Conservation (phyloP, 352 stramenopile genomes). For the Phytopythium cucurbitacearum region DNA sequence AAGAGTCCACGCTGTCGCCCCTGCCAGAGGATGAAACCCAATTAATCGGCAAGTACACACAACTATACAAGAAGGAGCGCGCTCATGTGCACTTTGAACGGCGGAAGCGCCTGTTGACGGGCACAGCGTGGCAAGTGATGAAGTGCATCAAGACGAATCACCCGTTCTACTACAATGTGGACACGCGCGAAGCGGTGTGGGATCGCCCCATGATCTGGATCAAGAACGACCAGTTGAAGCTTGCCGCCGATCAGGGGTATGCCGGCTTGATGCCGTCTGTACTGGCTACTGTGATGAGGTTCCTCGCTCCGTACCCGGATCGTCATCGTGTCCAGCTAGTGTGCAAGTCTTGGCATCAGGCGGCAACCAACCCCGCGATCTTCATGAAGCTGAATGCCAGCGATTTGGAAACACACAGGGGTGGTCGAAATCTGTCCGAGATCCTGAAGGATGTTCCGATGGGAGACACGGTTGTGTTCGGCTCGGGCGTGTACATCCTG, state of each 20-base stretch:
- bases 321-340: constrained; percentile 43
- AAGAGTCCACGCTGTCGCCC: background rate
- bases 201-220: constrained; percentile 87
- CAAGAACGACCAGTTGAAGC: constrained; percentile 84
- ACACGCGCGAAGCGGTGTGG: constrained; percentile 93
- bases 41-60: constrained; percentile 25
- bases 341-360: constrained; percentile 47
- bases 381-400: constrained; percentile 45
- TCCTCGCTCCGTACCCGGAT: constrained; percentile 65
- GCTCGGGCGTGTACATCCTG: constrained; percentile 58
- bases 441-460: constrained; percentile 17
- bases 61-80: constrained; percentile 61
- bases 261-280: constrained; percentile 67
- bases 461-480: constrained; percentile 64
- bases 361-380: constrained; percentile 33
- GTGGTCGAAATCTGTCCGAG: constrained; percentile 16
- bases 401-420: constrained; percentile 25
- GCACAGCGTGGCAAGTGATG: constrained; percentile 50
- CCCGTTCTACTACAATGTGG: constrained; percentile 92
- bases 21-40: background rate
- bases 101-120: constrained; percentile 52
- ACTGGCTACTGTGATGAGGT: constrained; percentile 84
- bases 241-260: constrained; percentile 65
- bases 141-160: constrained; percentile 64
- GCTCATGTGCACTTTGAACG: constrained; percentile 50